Base-by-base conservation (phyloP, 768 basidiomycete genomes). In the Coprinellus micaceus region DNA sequence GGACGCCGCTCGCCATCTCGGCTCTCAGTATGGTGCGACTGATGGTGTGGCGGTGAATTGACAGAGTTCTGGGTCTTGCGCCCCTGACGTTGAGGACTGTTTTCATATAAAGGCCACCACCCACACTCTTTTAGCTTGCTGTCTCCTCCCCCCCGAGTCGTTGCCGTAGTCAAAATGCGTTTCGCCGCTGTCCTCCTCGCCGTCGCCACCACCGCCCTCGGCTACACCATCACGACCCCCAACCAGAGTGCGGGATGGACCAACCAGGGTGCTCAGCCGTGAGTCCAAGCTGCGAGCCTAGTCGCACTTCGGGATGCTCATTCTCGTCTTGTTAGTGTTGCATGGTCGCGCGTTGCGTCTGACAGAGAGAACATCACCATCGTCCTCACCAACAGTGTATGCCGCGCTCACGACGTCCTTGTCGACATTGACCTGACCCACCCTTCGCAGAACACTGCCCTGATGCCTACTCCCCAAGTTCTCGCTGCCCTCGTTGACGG, bases 361-460 rank as follows among this genome's bases (percentile, higher is more conserved):
- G 92, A 95, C 66, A 69, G 79, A 0, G 24, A 55, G 52, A 90
- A 82, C 72, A 92, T 94, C 69, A 82, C 88, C n/a, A 77, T 80
- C 45, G 72, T 91, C 48, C 77, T 95, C 48, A 77, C 75, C 59
- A 89, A 89, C 72, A 68, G 76, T 66, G 89, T 85, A 53, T 30
- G 77, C 22, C 15, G 21, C 45, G 39, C 33, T 44, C 19, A 24
- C 28, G 22, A 3, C 56, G 22, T 36, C n/a, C 51, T 25, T n/a
- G 43, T 49, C 36, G 19, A 21, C 39, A 58, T 55, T 37, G 47
- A 50, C 39, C 37, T 36, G 39, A 48, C 33, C 40, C 43, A 21
- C n/a, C 19, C 3, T 57, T 54, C 56, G 56, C 56, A 81, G 81
- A 67, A 73, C 59, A 62, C 65, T 21, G 30, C 60, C n/a, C 61